phyloP scores from a whole-genome alignment of 2,329 filamentous ascomycete genomes.

The Ophiostoma sp. region DNA sequence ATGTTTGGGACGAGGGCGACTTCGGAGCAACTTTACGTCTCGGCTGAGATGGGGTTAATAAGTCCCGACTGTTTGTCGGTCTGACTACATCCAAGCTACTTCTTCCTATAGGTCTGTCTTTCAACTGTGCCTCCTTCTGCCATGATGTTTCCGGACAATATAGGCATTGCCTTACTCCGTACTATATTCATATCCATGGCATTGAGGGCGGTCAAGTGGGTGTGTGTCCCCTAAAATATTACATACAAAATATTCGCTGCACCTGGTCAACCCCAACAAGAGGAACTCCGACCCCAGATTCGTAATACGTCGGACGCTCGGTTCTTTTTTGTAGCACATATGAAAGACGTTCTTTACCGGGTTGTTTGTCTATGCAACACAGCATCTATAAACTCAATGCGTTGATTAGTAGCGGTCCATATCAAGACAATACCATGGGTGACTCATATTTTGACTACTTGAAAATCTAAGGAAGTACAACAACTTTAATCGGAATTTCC shows the following conservation, averaged over 20 bases:
- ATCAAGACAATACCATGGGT: background rate
- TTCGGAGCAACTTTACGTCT: background rate
- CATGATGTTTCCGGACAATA: background rate
- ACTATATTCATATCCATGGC: too few relatives aligned
- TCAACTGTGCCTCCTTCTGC: background rate
- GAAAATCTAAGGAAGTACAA: background rate
- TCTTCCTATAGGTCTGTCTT: background rate
- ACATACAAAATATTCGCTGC: background rate
- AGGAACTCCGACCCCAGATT: constrained; percentile 18
- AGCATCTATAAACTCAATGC: background rate
- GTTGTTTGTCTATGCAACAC: background rate
- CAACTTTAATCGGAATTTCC: background rate
- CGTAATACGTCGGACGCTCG: constrained; percentile 22
- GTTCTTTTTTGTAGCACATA: background rate
- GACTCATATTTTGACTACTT: background rate
- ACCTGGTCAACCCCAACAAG: constrained; percentile 8
- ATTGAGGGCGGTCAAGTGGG: background rate
- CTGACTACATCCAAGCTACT: background rate
- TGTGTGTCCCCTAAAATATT: background rate
- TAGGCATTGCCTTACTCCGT: background rate
- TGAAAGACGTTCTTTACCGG: background rate
- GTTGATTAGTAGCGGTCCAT: background rate
- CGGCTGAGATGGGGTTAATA: background rate
- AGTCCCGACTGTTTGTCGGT: background rate
- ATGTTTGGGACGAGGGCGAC: background rate